Evolutionary conservation across 306 rosid species (phyloP), one percentile per base, ranked within the genome.

Genomic region (Lathyrus oleraceus): DNA sequence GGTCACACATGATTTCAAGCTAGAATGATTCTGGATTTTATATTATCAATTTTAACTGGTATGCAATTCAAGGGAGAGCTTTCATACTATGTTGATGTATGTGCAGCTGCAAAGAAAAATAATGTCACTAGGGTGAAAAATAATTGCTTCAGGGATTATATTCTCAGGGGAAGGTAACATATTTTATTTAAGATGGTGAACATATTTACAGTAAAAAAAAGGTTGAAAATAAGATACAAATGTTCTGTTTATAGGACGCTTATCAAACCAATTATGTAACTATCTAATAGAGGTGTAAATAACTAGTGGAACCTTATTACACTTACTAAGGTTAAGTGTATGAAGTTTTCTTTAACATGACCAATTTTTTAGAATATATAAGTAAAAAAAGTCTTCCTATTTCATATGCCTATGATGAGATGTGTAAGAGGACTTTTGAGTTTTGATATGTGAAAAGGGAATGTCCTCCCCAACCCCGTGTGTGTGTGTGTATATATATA

Each of bases 101-200:
- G 62, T 57, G 62, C 81, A 25, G 67, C 32, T 65, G 65, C 66
- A 78, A 81, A 74, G 51, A 78, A 76, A 76, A 76, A 63, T 43
- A 20, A 12, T 30, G 67, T 2, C 17, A 4, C 58, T 9, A 51
- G 27, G 9, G 28, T 51, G 58, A 19, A 7, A 0, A 13, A 64
- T 58, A 64, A 40, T 57, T 47, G 83, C 6, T 32, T 6, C 5
- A 11, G 49, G 17, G 16, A 13, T 4, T 12, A 44, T 14, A 44
- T 44, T 44, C 3, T 44, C 51, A 44, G 8, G 19, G 17, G 51
- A 44, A 2, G n/a, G 15, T 43, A 13, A 43, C 23, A 2, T 48
- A 48, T 6, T 48, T 48, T 1, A 7, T 48, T 48, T 15, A 15
- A 48, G 10, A 16, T 48, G 4, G 23, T 48, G 54, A 30, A 30